Base-by-base conservation (phyloP, 2,329 filamentous ascomycete species). In the Nemania sp. region DNA sequence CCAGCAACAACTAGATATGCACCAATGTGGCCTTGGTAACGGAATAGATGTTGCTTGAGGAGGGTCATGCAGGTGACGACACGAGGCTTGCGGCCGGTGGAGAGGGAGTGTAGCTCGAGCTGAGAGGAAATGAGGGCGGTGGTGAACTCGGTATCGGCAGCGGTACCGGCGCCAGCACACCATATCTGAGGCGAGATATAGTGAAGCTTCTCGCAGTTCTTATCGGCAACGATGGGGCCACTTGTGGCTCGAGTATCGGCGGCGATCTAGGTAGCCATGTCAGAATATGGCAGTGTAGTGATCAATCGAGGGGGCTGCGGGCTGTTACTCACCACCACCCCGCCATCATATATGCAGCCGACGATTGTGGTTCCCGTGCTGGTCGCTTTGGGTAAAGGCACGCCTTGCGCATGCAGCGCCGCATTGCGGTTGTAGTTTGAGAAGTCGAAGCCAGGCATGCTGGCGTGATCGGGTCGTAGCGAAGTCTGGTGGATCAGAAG, bases 201-300 rank as follows among this genome's bases (percentile, higher is more conserved):
- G 80, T 99, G 94, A 62, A 99, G 86, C 80, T 99, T 99, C 79
- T 99, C 93, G 80, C 94, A 97, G 83, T 99, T 99, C 90, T 99
- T 99, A 84, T 99, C 94, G 75, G 95, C 95, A 66, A 99, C 94
- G 76, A 99, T 99, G 64, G 94, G 92, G 30, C 94, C 94, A 62
- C 90, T 95, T 41, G 94, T 99, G 61, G 94, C 94, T 83, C 94
- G 86, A 63, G 94, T 99, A 77, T 99, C 94, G 78, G 94, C 94
- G 61, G 94, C 94, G 75, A 99, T 97, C 89, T 92, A 66, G 49
- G 15, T 24, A 34, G 49, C 34, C 41, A 36, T 19, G 46, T 67
- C 33, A 63, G 60, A 43, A 3, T 4, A 14, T 28, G 26, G 26
- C 26, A 11, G 37, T 12, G 34, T 9, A 31, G 9, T 14, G 28